phyloP scores from a whole-genome alignment of 495 filamentous ascomycete species.

The Neurospora sp. region DNA sequence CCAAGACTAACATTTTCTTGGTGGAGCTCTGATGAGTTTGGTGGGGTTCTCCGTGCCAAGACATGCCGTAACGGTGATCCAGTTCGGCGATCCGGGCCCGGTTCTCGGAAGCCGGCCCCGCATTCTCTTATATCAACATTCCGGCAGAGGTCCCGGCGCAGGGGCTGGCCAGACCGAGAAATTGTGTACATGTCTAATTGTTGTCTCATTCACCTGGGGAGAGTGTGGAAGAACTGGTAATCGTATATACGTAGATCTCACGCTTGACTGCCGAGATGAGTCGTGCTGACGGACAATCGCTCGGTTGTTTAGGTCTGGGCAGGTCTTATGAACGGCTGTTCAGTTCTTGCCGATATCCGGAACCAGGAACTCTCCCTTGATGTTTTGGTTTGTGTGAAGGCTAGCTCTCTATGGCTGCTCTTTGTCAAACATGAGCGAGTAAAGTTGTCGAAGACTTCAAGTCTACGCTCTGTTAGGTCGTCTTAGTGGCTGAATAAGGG shows the following conservation, averaged over 20 bases:
- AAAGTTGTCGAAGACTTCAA: not conserved
- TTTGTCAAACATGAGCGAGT: not conserved
- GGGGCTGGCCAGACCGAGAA: not conserved
- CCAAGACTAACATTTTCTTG: not conserved
- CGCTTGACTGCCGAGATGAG: not conserved
- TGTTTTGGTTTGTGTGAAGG: not conserved
- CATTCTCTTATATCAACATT: not conserved
- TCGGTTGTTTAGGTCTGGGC: not conserved
- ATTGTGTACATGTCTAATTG: not conserved
- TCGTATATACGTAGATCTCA: not conserved
- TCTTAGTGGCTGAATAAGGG: not conserved
- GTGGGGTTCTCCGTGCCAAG: not conserved
- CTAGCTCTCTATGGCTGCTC: not conserved
- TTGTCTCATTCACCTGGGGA: not conserved
- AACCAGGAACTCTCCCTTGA: not conserved
- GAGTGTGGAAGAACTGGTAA: not conserved
- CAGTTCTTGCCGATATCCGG: not conserved
- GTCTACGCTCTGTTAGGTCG: not conserved
- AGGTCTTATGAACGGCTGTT: not conserved
- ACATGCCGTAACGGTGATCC: not conserved
- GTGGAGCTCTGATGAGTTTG: not conserved
- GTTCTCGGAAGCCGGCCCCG: not conserved
- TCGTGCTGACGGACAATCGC: not conserved
- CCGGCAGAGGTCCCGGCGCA: not conserved
- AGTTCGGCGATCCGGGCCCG: not conserved